Evolutionary conservation across 2,329 filamentous ascomycete genomes (phyloP).

Genomic region (Scedosporium dehoogii): DNA sequence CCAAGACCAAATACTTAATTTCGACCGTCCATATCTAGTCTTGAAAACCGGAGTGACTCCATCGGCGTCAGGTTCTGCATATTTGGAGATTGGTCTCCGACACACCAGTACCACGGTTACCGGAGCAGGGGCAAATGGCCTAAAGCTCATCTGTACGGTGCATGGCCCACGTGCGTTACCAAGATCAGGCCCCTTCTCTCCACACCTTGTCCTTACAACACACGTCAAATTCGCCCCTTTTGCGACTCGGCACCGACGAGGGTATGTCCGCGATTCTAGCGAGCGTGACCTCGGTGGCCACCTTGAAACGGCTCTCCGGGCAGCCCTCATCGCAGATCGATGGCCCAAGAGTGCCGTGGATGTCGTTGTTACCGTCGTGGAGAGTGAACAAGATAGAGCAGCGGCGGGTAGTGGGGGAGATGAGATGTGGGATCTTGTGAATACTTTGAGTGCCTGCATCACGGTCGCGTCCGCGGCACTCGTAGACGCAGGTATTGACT

Average conservation of each 20-base stretch:
- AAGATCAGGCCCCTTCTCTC: slow-evolving; percentile 81
- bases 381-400: slow-evolving; percentile 75
- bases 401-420: slow-evolving; percentile 37
- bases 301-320: slow-evolving; percentile 80
- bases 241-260: slow-evolving; percentile 69
- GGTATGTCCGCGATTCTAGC: slow-evolving; percentile 74
- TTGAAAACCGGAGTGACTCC: slow-evolving; percentile 87
- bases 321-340: slow-evolving; percentile 81
- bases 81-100: slow-evolving; percentile 56
- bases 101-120: slow-evolving; percentile 27
- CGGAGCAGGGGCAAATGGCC: slow-evolving; percentile 39
- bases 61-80: slow-evolving; percentile 88
- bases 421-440: slow-evolving; percentile 81
- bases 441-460: slow-evolving; percentile 81
- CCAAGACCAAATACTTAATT: background rate
- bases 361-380: slow-evolving; percentile 82
- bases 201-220: slow-evolving; percentile 82
- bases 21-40: slow-evolving; percentile 38
- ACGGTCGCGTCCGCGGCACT: slow-evolving; percentile 89
- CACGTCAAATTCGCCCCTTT: slow-evolving; percentile 97
- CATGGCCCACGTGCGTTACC: slow-evolving; percentile 89
- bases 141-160: slow-evolving; percentile 89
- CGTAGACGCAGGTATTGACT: slow-evolving; percentile 91
- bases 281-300: slow-evolving; percentile 88
- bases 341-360: slow-evolving; percentile 99